Base-by-base conservation (phyloP, 805 yeast genomes). In the Yamadazyma sp. region DNA sequence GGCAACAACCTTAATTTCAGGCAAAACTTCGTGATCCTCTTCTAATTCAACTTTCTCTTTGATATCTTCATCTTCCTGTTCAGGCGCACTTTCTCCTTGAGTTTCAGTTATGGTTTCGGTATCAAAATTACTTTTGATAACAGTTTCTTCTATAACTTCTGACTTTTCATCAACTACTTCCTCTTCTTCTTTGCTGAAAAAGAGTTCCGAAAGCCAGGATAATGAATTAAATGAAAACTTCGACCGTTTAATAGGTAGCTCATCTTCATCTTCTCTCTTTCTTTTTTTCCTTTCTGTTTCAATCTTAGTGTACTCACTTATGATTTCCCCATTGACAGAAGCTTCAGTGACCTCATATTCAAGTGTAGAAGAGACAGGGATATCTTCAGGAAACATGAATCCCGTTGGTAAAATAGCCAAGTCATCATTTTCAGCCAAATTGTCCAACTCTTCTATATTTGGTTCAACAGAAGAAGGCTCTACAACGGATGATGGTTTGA, bases 391-490 rank as follows among this genome's bases (percentile, higher is more conserved):
- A 12, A 28, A 6, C 23, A 5, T 5, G 23, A 28, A 30, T 4
- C 19, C 16, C 12, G 25, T 19, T 5, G 25, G 33, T 10, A 14
- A 10, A 22, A 30, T 14, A 12, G 24, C 24, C 5, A 5, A n/a
- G 13, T 22, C 19, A n/a, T 14, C 17, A 12, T 34, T 19, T n/a
- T 15, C 20, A 6, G 22, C 31, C 15, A 34, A 36, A n/a, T 23
- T 28, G 3, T 14, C 26, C 4, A 27, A 18, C 12, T 33, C 30
- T 19, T 23, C 23, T 7, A 27, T 36, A 10, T 6, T 11, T 17
- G 31, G 26, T 32, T 55, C 56, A 34, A 47, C 49, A 9, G 6
- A 6, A 7, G 21, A 23, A 12, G 33, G 25, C 16, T 30, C 33
- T 10, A 21, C 6, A 21, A 21, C 10, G 5, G 26, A 21, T 12